These are phyloP conservation scores for Exophiala phaeomuriformis DNA, from an alignment of 2,329 filamentous ascomycete genomes.

Conservation along the genomic window DNA sequence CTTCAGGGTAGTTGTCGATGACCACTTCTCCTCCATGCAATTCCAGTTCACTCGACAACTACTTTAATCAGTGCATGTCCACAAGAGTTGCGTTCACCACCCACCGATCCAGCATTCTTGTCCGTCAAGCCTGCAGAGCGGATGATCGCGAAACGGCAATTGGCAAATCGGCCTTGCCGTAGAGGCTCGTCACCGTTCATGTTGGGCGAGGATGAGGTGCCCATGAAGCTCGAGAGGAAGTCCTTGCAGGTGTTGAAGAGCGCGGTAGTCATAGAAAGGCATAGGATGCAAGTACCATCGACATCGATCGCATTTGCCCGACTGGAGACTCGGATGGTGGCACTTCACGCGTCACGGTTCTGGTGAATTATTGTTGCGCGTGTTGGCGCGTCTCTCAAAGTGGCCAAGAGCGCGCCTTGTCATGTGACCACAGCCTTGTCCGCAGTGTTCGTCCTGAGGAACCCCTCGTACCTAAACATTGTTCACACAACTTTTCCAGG, in stretches of 20 bases:
- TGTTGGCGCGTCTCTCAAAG: not conserved
- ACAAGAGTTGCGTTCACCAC: slow-evolving; percentile 11
- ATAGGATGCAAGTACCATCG: not conserved
- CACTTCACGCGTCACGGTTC: too few relatives aligned
- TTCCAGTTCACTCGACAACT: slow-evolving; percentile 44
- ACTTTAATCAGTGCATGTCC: not conserved
- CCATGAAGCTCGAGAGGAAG: slow-evolving; percentile 15
- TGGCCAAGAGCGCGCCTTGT: slow-evolving; percentile 1
- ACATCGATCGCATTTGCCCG: not conserved
- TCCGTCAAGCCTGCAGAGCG: slow-evolving; percentile 36
- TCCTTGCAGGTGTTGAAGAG: slow-evolving; percentile 11
- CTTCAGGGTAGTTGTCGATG: slow-evolving; percentile 34
- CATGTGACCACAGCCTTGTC: slow-evolving; percentile 3
- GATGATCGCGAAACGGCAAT: slow-evolving; percentile 42
- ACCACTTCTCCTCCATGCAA: slow-evolving; percentile 45
- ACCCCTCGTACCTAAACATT: too few relatives aligned
- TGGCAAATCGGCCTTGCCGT: slow-evolving; percentile 34
- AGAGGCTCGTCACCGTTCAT: slow-evolving; percentile 14
- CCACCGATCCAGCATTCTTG: slow-evolving; percentile 39
- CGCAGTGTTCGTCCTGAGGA: not conserved
- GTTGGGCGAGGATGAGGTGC: slow-evolving; percentile 6
- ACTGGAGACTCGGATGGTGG: not conserved
- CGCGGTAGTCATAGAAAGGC: not conserved
- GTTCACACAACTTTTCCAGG: not conserved
- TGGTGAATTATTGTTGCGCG: not conserved